Evolutionary conservation across 805 yeast genomes (phyloP).

Genomic region (Kregervanrija fluxuum): DNA sequence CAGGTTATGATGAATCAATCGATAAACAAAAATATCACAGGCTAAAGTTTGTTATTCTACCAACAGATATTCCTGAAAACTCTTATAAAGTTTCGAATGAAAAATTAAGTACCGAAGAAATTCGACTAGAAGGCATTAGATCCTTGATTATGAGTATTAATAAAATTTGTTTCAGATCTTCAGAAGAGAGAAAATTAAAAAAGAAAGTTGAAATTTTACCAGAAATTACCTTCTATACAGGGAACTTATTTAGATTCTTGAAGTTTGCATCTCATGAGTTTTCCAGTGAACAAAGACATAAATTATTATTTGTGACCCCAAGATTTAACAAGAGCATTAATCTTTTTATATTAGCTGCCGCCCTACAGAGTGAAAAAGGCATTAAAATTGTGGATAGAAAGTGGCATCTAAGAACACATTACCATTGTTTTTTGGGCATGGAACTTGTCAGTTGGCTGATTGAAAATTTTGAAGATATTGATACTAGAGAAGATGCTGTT

Average conservation of each 20-base stretch:
- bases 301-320: conserved; percentile 18
- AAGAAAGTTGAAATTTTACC: conserved; percentile 49
- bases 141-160: conserved; percentile 58
- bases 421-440: conserved; percentile 74
- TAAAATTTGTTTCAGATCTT: conserved; percentile 43
- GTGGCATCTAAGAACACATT: conserved; percentile 85
- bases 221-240: conserved; percentile 82
- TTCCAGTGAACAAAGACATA: conserved; percentile 8
- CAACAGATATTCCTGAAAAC: conserved; percentile 61
- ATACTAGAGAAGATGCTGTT: conserved; percentile 76
- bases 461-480: conserved; percentile 71
- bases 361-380: conserved; percentile 60
- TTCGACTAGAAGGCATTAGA: conserved; percentile 85
- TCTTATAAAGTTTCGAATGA: conserved; percentile 42
- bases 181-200: conserved; percentile 31
- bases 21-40: conserved; percentile 50
- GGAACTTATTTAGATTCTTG: conserved; percentile 65
- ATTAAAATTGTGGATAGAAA: conserved; percentile 66
- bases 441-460: conserved; percentile 83
- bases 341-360: conserved; percentile 48
- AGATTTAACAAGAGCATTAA: conserved; percentile 43
- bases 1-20: conserved; percentile 78
- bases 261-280: conserved; percentile 26
- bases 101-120: conserved; percentile 70
- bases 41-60: conserved; percentile 79